Conservation (phyloP, 2,329 filamentous ascomycete genomes). For the Alternaria dauci region DNA sequence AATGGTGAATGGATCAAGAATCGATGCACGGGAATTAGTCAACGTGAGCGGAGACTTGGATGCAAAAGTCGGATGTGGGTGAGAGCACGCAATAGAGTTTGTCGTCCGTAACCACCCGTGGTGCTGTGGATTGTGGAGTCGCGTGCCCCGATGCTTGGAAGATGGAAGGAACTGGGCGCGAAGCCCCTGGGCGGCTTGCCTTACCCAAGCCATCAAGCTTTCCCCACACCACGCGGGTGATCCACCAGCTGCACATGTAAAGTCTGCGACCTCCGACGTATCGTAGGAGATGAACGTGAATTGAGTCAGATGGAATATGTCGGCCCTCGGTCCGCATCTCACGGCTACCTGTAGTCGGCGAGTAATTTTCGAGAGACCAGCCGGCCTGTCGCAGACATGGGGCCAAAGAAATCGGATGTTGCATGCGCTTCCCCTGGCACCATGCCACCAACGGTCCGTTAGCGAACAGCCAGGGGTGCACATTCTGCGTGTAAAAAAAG, state of each 20-base stretch:
- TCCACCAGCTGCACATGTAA: slow-evolving; percentile 15
- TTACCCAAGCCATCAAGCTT: slow-evolving; percentile 37
- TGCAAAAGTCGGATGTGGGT: neutral
- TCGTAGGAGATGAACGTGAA: neutral
- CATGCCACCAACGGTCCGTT: slow-evolving; percentile 15
- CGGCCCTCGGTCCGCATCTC: neutral
- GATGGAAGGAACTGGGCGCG: slow-evolving; percentile 12
- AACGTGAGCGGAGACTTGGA: neutral
- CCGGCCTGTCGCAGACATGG: slow-evolving; percentile 15
- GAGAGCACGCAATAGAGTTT: neutral
- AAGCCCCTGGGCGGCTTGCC: slow-evolving; percentile 13
- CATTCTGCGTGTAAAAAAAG: slow-evolving; percentile 11
- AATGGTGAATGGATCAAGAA: neutral
- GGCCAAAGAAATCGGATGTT: slow-evolving; percentile 5
- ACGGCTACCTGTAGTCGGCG: neutral
- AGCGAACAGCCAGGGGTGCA: slow-evolving; percentile 11
- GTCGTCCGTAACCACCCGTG: slow-evolving; percentile 12
- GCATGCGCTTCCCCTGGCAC: slow-evolving; percentile 11
- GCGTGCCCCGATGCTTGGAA: slow-evolving; percentile 17
- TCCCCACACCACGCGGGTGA: slow-evolving; percentile 36
- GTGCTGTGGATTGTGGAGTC: slow-evolving; percentile 14
- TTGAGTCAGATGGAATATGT: neutral
- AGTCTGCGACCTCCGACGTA: neutral
- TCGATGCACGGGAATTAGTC: neutral
- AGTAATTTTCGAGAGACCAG: neutral